Conservation (phyloP, 139 green algal species). For the Edaphochlamys debaryana region DNA sequence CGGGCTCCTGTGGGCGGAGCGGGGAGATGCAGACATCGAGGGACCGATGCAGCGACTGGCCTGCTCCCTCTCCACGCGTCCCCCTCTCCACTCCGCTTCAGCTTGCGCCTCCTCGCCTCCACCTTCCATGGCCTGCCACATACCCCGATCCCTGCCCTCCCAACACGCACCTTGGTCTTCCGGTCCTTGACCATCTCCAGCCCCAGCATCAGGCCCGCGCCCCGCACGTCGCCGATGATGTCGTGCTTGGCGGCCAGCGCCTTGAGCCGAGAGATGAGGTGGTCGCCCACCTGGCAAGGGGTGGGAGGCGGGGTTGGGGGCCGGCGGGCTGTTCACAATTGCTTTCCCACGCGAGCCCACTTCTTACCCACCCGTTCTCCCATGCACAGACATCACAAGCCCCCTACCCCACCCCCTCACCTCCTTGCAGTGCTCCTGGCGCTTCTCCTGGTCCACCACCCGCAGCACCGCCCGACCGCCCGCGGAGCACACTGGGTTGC, state of each 20-base stretch:
- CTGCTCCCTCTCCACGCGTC: too few species aligned
- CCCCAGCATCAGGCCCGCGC: constrained; percentile 94
- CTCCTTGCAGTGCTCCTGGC: constrained; percentile 75
- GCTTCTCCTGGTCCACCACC: constrained; percentile 80
- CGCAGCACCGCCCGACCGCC: constrained; percentile 91
- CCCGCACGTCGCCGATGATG: constrained; percentile 89
- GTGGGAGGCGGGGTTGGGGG: background rate
- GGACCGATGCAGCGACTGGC: too few species aligned
- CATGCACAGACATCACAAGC: too few species aligned
- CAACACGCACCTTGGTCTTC: constrained; percentile 76
- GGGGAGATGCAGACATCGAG: background rate
- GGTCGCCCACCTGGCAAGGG: background rate
- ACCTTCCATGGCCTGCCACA: too few species aligned
- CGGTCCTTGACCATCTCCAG: constrained; percentile 96
- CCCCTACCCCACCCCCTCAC: too few species aligned
- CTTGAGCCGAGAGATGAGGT: constrained; percentile 1
- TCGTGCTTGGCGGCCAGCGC: constrained; percentile 31
- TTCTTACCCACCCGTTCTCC: too few species aligned
- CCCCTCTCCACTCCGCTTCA: too few species aligned
- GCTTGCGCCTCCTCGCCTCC: too few species aligned
- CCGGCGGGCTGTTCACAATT: too few species aligned
- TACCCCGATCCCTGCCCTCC: too few species aligned
- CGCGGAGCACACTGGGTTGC: constrained; percentile 94
- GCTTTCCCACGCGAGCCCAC: too few species aligned
- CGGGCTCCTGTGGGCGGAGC: constrained; percentile 73